A percentile compares a stretch with the other conserved stretches of the same genome.
phyloP scores from a whole-genome alignment of 1,284 basidiomycete genomes.

The Ustilago bromivora region DNA sequence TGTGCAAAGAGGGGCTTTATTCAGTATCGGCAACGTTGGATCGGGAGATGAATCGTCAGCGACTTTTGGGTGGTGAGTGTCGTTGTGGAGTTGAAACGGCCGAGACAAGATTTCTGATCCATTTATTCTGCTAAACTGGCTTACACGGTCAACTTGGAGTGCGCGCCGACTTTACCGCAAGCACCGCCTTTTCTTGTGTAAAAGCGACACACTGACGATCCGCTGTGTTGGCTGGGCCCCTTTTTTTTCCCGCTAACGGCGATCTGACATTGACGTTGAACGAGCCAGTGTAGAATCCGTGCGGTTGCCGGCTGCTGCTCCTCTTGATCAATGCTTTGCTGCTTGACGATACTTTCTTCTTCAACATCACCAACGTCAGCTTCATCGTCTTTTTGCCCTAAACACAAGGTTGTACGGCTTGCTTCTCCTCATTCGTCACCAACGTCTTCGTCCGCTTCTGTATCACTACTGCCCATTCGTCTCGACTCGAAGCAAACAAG shows the following conservation, averaged over 20 bases:
- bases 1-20: not conserved
- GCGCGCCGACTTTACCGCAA: not conserved
- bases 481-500: not conserved
- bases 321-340: not conserved
- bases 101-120: not conserved
- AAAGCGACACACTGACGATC: not conserved
- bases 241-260: not conserved
- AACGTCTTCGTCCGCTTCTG: not conserved
- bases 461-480: not conserved
- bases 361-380: not conserved
- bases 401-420: not conserved
- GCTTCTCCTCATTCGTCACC: not conserved
- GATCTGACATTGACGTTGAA: not conserved
- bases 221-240: not conserved
- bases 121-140: not conserved
- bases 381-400: not conserved
- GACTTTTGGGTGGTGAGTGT: not conserved
- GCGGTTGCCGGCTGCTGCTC: not conserved
- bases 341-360: not conserved
- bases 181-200: not conserved
- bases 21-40: not conserved
- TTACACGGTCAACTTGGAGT: constrained; percentile 1
- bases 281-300: not conserved
- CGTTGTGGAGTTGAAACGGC: constrained; percentile 1
- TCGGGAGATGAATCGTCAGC: not conserved